Conservation (phyloP, 176 grass and related monocot species). For the Tuctoria greenei region DNA sequence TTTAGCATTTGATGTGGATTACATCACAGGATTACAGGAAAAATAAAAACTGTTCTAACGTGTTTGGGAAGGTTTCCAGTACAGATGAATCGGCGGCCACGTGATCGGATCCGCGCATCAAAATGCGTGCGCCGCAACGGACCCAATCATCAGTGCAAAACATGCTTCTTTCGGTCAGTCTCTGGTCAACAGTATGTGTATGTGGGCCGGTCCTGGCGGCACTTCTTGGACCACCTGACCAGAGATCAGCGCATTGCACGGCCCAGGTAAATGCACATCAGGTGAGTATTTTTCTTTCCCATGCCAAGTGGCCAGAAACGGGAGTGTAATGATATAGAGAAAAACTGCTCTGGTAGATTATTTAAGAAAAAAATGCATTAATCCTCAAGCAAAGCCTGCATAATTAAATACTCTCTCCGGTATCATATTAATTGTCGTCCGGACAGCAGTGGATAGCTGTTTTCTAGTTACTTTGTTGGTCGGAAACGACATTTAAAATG, state of each 20-base stretch:
- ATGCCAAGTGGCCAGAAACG: no score
- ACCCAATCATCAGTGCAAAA: not conserved
- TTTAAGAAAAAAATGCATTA: no score
- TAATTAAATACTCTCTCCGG: no score
- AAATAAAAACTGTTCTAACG: not conserved
- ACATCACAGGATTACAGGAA: no score
- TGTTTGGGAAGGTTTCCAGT: not conserved
- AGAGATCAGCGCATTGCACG: not conserved
- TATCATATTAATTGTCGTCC: no score
- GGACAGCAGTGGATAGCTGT: no score
- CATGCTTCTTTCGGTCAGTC: not conserved
- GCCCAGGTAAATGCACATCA: slow-evolving; percentile 7
- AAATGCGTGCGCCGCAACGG: not conserved
- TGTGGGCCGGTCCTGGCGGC: not conserved
- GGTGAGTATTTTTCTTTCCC: no score
- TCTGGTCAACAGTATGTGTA: slow-evolving; percentile 4
- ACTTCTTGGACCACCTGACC: slow-evolving; percentile 10
- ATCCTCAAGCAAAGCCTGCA: no score
- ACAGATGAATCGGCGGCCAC: not conserved
- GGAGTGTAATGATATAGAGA: no score
- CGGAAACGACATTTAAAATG: no score
- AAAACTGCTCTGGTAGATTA: no score
- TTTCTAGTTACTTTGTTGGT: no score
- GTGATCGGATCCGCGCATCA: not conserved
- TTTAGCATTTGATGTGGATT: not conserved